A percentile compares a stretch with the other conserved stretches of the same genome.
Conservation (phyloP, 805 yeast genomes). For the Starmerella riodocensis region DNA sequence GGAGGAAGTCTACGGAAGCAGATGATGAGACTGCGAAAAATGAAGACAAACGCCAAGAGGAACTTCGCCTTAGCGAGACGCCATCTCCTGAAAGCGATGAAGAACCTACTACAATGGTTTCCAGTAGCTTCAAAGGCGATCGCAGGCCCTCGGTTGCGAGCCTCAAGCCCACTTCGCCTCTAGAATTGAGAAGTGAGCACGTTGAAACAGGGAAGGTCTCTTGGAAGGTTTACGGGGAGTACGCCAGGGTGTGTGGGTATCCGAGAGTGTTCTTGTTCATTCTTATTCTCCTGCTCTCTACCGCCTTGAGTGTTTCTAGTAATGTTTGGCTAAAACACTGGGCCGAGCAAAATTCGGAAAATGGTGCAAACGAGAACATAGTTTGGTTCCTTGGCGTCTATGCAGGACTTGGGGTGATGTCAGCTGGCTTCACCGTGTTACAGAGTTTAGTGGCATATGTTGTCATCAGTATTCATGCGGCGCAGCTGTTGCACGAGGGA, state of each 20-base stretch:
- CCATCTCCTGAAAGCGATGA: constrained; percentile 12
- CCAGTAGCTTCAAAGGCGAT: not conserved
- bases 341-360: constrained; percentile 74
- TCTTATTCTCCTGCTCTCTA: constrained; percentile 41
- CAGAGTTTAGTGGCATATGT: constrained; percentile 42
- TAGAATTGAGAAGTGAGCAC: constrained; percentile 44
- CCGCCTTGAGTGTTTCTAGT: constrained; percentile 49
- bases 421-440: constrained; percentile 45
- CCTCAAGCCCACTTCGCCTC: constrained; percentile 26
- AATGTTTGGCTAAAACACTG: constrained; percentile 94
- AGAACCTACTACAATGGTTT: constrained; percentile 21
- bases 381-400: constrained; percentile 61
- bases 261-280: constrained; percentile 48
- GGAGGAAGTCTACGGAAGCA: constrained; percentile 5
- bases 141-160: constrained; percentile 57
- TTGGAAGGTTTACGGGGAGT: constrained; percentile 68
- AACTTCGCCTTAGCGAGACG: not conserved
- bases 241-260: constrained; percentile 78
- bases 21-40: not conserved
- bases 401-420: constrained; percentile 55
- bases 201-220: constrained; percentile 89
- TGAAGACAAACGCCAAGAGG: not conserved
- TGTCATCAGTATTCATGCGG: constrained; percentile 53
- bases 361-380: constrained; percentile 62
- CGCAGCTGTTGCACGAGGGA: constrained; percentile 50